Conservation (phyloP, 108 stramenopile genomes). For the Fragilariopsis cylindrus region DNA sequence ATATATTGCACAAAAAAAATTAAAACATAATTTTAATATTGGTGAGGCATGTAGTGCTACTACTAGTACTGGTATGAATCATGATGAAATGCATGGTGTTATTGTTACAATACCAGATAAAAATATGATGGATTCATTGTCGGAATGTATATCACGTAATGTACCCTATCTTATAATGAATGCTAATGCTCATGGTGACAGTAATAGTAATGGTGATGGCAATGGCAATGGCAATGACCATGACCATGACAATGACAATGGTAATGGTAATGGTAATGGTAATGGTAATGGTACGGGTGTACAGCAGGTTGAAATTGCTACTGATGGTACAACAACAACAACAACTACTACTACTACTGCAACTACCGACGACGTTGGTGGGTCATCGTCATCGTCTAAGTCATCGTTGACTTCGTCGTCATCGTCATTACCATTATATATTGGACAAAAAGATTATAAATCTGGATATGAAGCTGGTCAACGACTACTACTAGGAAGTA, state of each 20-base stretch:
- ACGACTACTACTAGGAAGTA: not conserved
- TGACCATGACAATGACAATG: not conserved
- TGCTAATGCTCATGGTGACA: not conserved
- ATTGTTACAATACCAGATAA: slow-evolving; percentile 6
- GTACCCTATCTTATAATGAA: slow-evolving; percentile 2
- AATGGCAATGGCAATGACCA: not conserved
- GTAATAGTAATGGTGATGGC: not conserved
- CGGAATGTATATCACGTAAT: not conserved
- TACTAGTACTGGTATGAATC: not conserved
- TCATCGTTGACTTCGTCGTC: not conserved
- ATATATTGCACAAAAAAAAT: not conserved
- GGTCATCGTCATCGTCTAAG: too few relatives aligned
- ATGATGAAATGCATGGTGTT: too few relatives aligned
- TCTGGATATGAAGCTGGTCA: not conserved
- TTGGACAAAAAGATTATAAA: slow-evolving; percentile 5
- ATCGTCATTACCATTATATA: not conserved
- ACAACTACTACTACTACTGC: too few relatives aligned
- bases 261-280: not conserved
- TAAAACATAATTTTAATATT: slow-evolving; percentile 10
- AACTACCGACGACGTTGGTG: too few relatives aligned
- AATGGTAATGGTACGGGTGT: not conserved
- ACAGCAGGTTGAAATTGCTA: too few relatives aligned
- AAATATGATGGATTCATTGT: not conserved
- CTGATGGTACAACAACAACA: too few relatives aligned
- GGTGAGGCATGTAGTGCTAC: not conserved